Conservation (phyloP, 1,284 basidiomycete species). For the Ceratobasidium sp. region DNA sequence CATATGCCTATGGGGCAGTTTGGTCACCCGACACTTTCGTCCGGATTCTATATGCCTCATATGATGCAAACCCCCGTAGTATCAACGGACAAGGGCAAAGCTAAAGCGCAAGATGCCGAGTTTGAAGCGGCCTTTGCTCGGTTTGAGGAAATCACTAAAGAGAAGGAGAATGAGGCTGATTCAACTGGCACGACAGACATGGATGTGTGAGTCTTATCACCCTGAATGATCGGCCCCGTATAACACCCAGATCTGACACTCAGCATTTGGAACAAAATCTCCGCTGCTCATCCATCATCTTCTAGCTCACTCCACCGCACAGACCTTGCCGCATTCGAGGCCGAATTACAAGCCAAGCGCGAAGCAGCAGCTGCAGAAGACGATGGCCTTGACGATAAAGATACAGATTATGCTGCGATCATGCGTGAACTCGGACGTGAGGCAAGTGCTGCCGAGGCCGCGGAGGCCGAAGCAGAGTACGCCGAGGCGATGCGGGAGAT, state of each 20-base stretch:
- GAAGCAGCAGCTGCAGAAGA: constrained; percentile 25
- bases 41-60: constrained; percentile 34
- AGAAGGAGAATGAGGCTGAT: constrained; percentile 53
- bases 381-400: constrained; percentile 53
- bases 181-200: constrained; percentile 50
- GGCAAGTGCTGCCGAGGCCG: constrained; percentile 42
- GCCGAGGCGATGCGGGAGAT: constrained; percentile 65
- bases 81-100: constrained; percentile 63
- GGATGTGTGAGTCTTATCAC: constrained; percentile 46
- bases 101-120: constrained; percentile 74
- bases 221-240: neutral
- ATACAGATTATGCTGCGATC: constrained; percentile 84
- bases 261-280: constrained; percentile 33
- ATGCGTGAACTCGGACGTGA: constrained; percentile 68
- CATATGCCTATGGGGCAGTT: constrained; percentile 33
- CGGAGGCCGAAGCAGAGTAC: constrained; percentile 66
- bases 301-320: constrained; percentile 17
- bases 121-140: constrained; percentile 80
- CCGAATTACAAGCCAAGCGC: constrained; percentile 36
- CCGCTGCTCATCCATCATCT: constrained; percentile 7
- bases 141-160: constrained; percentile 58
- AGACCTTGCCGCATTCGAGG: constrained; percentile 29
- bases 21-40: constrained; percentile 16
- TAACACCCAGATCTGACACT: constrained; percentile 14
- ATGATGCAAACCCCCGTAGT: constrained; percentile 39